These are phyloP conservation scores for Rhodotorula paludigena DNA, from an alignment of 768 basidiomycete genomes.

Conservation along the genomic window DNA sequence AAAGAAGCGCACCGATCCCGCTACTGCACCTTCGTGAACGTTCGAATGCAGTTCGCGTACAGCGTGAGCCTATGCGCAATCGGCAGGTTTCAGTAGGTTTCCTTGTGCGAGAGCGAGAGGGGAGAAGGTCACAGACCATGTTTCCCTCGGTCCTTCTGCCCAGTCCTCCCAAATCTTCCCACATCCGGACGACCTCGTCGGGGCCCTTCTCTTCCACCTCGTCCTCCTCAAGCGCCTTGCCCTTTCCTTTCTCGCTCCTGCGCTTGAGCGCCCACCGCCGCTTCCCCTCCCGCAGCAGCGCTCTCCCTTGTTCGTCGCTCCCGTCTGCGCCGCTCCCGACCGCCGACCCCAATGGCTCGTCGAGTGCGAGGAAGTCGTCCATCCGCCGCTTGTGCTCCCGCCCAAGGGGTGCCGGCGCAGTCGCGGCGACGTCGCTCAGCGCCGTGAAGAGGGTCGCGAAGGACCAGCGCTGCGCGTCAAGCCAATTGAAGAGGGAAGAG, in stretches of 20 bases:
- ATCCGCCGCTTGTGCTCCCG: constrained; percentile 8
- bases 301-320: background rate
- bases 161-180: constrained; percentile 15
- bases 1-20: constrained; percentile 6
- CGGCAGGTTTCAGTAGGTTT: background rate
- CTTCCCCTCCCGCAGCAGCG: background rate
- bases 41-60: constrained; percentile 15
- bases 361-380: constrained; percentile 18
- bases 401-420: background rate
- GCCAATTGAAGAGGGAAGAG: constrained; percentile 13
- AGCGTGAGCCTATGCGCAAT: constrained; percentile 1
- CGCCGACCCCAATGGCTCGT: background rate
- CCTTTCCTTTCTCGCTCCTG: background rate
- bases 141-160: constrained; percentile 9
- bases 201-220: constrained; percentile 15
- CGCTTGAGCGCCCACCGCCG: background rate
- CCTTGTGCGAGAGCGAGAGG: background rate
- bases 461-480: constrained; percentile 25
- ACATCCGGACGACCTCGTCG: constrained; percentile 17
- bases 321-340: background rate
- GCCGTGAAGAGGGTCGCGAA: constrained; percentile 21
- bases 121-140: background rate
- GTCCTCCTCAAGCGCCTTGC: background rate
- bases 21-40: background rate
- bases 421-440: background rate